phyloP scores from a whole-genome alignment of 1,139 yeast species.

The Ogataea hybrid region DNA sequence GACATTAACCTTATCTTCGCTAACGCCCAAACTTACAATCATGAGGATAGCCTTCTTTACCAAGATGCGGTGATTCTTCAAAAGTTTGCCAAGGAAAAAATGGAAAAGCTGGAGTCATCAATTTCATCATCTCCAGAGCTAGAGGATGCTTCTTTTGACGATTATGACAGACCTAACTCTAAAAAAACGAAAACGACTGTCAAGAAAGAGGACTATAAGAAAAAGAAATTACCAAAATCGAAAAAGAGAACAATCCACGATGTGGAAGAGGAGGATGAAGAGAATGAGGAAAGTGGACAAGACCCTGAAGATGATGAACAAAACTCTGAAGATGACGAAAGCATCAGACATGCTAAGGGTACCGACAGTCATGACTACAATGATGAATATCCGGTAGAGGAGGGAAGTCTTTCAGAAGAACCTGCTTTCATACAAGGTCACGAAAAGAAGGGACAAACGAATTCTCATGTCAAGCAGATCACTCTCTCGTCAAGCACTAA shows the following conservation, averaged over 20 bases:
- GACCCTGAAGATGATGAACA: slow-evolving; percentile 9
- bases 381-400: too few species aligned
- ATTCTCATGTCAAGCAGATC: slow-evolving; percentile 13
- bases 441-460: not conserved
- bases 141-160: too few species aligned
- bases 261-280: slow-evolving; percentile 19
- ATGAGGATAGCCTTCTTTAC: slow-evolving; percentile 51
- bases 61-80: slow-evolving; percentile 52
- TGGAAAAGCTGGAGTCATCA: slow-evolving; percentile 29
- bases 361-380: too few species aligned
- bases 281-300: slow-evolving; percentile 19
- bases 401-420: too few species aligned
- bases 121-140: too few species aligned
- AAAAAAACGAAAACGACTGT: not conserved
- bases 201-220: not conserved
- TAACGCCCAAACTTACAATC: slow-evolving; percentile 59
- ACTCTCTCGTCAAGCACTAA: slow-evolving; percentile 19
- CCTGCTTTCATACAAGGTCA: too few species aligned
- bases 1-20: slow-evolving; percentile 51
- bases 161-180: too few species aligned
- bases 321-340: not conserved
- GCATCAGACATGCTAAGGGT: not conserved
- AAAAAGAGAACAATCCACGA: slow-evolving; percentile 13
- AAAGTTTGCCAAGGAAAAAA: slow-evolving; percentile 27
- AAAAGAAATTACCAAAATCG: slow-evolving; percentile 3